Percentiles rank a stretch among this genome's conserved stretches.
Evolutionary conservation across 2,329 filamentous ascomycete species (phyloP).

Genomic region (Xylariaceae sp.): DNA sequence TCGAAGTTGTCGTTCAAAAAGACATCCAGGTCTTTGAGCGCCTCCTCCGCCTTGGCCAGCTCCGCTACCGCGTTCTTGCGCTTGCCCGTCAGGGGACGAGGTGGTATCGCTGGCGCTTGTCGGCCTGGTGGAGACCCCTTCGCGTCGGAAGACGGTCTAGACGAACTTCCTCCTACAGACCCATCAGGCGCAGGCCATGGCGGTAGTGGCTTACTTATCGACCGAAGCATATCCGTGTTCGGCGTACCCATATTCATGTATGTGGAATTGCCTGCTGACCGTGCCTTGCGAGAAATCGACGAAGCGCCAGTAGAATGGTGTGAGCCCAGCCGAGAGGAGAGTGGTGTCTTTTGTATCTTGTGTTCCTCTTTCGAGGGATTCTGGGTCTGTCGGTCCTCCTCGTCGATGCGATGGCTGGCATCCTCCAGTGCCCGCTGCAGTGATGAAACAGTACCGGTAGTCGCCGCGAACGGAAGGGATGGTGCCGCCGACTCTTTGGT

Average conservation of each 20-base stretch:
- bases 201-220: conserved; percentile 17
- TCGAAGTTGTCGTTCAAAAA: conserved; percentile 31
- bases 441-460: conserved; percentile 27
- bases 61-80: conserved; percentile 17
- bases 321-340: conserved; percentile 6
- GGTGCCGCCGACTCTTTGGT: conserved; percentile 23
- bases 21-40: conserved; percentile 24
- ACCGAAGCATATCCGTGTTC: conserved; percentile 3
- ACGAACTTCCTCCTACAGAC: conserved; percentile 2
- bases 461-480: conserved; percentile 29
- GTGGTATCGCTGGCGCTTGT: conserved; percentile 1
- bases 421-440: conserved; percentile 29
- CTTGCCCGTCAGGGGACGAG: conserved; percentile 6
- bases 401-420: conserved; percentile 25
- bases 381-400: conserved; percentile 15
- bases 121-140: conserved; percentile 10
- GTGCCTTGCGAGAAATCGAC: conserved; percentile 11
- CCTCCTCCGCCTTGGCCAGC: conserved; percentile 19
- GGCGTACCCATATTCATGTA: conserved; percentile 20
- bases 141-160: conserved; percentile 6
- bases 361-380: conserved; percentile 6
- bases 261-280: conserved; percentile 14
- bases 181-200: conserved; percentile 12
- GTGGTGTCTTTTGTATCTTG: conserved; percentile 14
- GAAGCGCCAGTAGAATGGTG: conserved; percentile 1